Conservation (phyloP, 371 early-diverging fungal genomes). For the Mortierella sp. region DNA sequence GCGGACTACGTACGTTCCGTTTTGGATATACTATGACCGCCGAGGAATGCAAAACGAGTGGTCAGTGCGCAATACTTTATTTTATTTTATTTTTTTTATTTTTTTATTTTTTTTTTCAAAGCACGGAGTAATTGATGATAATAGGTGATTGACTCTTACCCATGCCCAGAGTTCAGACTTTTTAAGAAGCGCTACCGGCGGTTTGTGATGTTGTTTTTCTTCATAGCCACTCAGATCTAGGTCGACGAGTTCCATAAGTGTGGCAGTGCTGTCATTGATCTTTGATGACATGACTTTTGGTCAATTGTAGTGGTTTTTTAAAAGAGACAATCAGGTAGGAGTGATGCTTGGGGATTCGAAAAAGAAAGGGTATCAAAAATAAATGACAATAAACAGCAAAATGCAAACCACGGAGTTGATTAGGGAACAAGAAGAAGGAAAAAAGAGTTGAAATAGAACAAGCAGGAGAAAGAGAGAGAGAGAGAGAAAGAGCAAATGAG, state of each 20-base stretch:
- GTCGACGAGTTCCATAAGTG: constrained; percentile 12
- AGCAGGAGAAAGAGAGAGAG: not conserved
- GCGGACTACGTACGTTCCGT: constrained; percentile 27
- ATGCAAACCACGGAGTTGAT: not conserved
- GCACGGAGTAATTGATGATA: too few relatives aligned
- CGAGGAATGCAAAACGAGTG: not conserved
- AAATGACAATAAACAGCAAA: not conserved
- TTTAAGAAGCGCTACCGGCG: constrained; percentile 22
- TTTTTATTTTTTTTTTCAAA: not conserved
- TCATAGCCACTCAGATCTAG: constrained; percentile 24
- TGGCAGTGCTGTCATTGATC: not conserved
- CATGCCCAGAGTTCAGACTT: constrained; percentile 49
- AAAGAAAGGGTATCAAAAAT: not conserved
- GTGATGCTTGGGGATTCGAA: not conserved
- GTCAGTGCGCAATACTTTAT: not conserved
- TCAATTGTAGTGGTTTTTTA: not conserved
- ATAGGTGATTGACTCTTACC: too few relatives aligned
- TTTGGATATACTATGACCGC: constrained; percentile 40
- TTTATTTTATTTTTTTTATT: too few relatives aligned
- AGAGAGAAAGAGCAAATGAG: not conserved
- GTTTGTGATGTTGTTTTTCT: constrained; percentile 23
- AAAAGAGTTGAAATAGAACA: not conserved
- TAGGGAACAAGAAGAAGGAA: not conserved
- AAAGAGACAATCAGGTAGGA: too few relatives aligned
- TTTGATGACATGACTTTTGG: not conserved